Base-by-base conservation (phyloP, 352 stramenopile species). In the Thalassiosira sp. region DNA sequence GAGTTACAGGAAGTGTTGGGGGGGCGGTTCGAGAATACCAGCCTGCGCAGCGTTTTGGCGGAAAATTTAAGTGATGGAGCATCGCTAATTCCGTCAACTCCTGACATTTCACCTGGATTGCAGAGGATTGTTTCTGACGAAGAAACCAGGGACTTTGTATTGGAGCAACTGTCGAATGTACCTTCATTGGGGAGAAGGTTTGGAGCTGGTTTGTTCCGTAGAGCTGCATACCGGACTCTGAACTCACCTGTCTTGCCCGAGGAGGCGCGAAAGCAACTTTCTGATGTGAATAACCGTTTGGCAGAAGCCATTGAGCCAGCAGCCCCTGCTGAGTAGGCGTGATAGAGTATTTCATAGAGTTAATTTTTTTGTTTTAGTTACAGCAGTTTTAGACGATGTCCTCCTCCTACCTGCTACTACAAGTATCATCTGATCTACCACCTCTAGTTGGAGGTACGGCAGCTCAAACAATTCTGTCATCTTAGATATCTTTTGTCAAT, bases 141-240 rank as follows among this genome's bases (percentile, higher is more conserved):
- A 20, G 74, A 88, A 59, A 84, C 65, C 3, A 53, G 81, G 33
- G 45, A 79, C 0, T 66, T 80, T 46, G 65, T 90, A 0, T 59
- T 81, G 1, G 81, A 87, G 16, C 77, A 85, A 42, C 24, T 90
- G 1, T 77, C 81, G 10, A 75, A 77, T 18, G 71, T 88, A 10
- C 53, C 75, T 5, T 62, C 71, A 6, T 45, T 90, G 15, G 79
- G 77, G 20, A 33, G 84, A 31, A 68, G 79, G 2, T 48, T 90
- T 11, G 78, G 81, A 3, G 81, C 84, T 24, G 81, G 84, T 16
- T 54, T 90, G 18, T 73, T 90, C 13, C 81, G 84, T 3, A 59
- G 84, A 5, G 84, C 84, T 13, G 84, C 84, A 1, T 89, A 84
- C 37, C 65, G 84, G 37, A 72, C 84, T 5, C 74, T 84, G 43